Evolutionary conservation across 768 basidiomycete genomes (phyloP), one percentile per base, ranked within the genome.

Genomic region (Hydnum rufescens): DNA sequence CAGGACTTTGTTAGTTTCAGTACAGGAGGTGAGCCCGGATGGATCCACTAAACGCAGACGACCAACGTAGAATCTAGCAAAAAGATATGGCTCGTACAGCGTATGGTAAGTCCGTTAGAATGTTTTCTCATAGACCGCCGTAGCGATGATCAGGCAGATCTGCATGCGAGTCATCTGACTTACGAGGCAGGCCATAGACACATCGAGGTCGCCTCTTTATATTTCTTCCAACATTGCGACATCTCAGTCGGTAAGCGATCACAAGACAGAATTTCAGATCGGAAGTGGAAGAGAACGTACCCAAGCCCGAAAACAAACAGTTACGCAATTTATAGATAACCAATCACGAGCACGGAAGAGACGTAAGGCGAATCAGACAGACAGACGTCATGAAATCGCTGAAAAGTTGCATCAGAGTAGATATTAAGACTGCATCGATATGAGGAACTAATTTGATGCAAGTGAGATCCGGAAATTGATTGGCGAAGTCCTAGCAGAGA

Each of bases 131-230:
- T 74, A 63, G 4, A 75, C 61, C 42, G 73, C 64, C 62, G 72
- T 75, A 1, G 75, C 74, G 19, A 76, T 73, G 3, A 70, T 73
- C 54, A 73, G 70, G 53, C 73, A 74, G 51, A 77, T 65, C 51
- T 75, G 68, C 60, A 74, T 75, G 42, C 75, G 61, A 1, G 71
- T 71, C 18, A 69, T 65, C 8, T 61, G 66, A 3, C 74, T 73
- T 4, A 74, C 74, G 19, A 61, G 60, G 60, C 74, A 77, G 3
- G 73, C 69, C 55, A 63, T 68, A 32, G 62, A 60, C 47, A 70
- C 60, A 54, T 8, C 8, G 34, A 19, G 8, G 34, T 39, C 19
- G 19, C 34, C 8, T 8, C 34, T 19, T 39, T 39, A 19, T 8
- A 39, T 8, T 8, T 39, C 34, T 8, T 8, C 34, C 8, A 8